Evolutionary conservation across 768 basidiomycete genomes (phyloP).

Genomic region (Termitomyces sp.): DNA sequence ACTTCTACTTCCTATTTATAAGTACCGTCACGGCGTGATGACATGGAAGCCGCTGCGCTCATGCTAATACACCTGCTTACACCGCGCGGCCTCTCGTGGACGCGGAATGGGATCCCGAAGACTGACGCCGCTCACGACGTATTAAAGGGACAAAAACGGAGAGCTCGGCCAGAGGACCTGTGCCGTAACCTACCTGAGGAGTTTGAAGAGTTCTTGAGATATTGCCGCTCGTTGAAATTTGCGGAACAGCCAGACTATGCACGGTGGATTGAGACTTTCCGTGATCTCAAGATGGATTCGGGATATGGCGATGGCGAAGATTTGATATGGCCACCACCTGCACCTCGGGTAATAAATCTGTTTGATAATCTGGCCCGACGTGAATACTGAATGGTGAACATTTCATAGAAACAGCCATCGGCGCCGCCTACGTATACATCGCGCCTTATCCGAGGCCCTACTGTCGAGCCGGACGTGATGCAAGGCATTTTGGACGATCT

Average conservation of each 20-base stretch:
- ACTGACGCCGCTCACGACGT: constrained; percentile 58
- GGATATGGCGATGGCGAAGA: constrained; percentile 57
- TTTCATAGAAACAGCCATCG: constrained; percentile 5
- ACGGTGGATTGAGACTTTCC: constrained; percentile 63
- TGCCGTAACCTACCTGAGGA: constrained; percentile 65
- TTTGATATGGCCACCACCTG: constrained; percentile 74
- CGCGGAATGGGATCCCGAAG: constrained; percentile 76
- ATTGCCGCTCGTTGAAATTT: constrained; percentile 67
- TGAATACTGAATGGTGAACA: background rate
- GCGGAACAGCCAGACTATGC: constrained; percentile 67
- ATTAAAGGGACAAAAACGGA: constrained; percentile 62
- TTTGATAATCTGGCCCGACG: background rate
- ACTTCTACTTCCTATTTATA: constrained; percentile 8
- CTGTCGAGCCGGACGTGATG: constrained; percentile 37
- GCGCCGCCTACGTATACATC: constrained; percentile 29
- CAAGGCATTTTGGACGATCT: constrained; percentile 57
- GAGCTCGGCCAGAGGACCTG: constrained; percentile 59
- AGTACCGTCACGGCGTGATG: constrained; percentile 80
- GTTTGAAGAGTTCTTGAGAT: constrained; percentile 75
- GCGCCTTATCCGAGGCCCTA: constrained; percentile 31
- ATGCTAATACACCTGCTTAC: constrained; percentile 82
- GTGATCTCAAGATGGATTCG: constrained; percentile 52
- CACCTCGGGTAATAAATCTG: constrained; percentile 22
- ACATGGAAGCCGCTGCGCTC: constrained; percentile 71
- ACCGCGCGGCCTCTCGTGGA: constrained; percentile 74